Conservation (phyloP, 2,329 filamentous ascomycete genomes). For the Aspergillus costaricaensis region DNA sequence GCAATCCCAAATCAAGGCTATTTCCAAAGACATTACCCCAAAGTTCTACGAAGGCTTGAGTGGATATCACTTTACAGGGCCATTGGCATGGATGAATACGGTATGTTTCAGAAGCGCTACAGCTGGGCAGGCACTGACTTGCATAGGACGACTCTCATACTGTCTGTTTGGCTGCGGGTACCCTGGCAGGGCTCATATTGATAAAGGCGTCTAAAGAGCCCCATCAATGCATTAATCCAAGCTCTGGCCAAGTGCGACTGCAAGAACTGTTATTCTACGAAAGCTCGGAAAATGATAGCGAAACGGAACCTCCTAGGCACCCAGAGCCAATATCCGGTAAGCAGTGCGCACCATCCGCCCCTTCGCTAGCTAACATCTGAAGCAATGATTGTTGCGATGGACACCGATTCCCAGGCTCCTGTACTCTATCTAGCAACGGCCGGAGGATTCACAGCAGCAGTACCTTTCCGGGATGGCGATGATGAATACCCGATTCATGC, state of each 20-base stretch:
- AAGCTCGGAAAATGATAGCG: conserved; percentile 8
- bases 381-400: conserved; percentile 28
- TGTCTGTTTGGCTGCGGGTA: conserved; percentile 28
- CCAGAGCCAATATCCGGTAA: conserved; percentile 41
- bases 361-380: conserved; percentile 18
- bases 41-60: conserved; percentile 11
- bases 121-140: background rate
- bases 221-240: conserved; percentile 17
- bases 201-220: conserved; percentile 22
- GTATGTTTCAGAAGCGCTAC: conserved; percentile 25
- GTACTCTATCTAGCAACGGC: conserved; percentile 35
- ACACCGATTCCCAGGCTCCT: conserved; percentile 17
- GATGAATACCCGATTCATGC: conserved; percentile 4
- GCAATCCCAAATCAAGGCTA: conserved; percentile 13
- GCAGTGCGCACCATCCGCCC: background rate
- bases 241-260: conserved; percentile 7
- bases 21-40: conserved; percentile 17
- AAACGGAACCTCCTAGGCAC: conserved; percentile 19
- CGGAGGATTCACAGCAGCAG: conserved; percentile 28
- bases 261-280: conserved; percentile 27
- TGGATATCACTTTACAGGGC: conserved; percentile 30
- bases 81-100: conserved; percentile 33
- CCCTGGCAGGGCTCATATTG: conserved; percentile 27
- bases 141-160: conserved; percentile 25
- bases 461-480: conserved; percentile 17